phyloP scores from a whole-genome alignment of 352 stramenopile genomes.

The Phytophthora ramorum region DNA sequence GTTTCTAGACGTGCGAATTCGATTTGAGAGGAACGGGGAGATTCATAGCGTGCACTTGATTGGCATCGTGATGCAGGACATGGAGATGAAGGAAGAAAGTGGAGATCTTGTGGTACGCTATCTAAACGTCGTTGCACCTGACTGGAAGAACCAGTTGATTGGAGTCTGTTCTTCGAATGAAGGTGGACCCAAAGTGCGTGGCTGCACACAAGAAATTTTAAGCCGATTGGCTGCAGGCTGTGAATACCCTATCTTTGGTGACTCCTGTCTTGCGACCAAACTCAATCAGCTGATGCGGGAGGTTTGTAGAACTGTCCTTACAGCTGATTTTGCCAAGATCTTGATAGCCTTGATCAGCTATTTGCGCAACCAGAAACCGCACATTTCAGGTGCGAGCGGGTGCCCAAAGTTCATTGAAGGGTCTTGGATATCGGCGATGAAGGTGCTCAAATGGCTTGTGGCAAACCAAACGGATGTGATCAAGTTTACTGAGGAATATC shows the following conservation, averaged over 20 bases:
- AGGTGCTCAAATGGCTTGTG: constrained; percentile 25
- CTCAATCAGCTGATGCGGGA: constrained; percentile 30
- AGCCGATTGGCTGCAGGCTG: constrained; percentile 18
- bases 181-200: neutral
- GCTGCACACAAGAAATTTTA: constrained; percentile 16
- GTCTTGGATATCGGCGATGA: constrained; percentile 20
- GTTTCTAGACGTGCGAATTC: constrained; percentile 33
- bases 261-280: constrained; percentile 15
- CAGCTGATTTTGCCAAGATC: constrained; percentile 17
- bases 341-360: constrained; percentile 19
- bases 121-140: constrained; percentile 25
- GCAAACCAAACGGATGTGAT: constrained; percentile 15
- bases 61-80: constrained; percentile 21
- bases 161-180: constrained; percentile 23
- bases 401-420: constrained; percentile 32
- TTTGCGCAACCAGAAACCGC: constrained; percentile 15
- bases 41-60: constrained; percentile 31
- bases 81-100: constrained; percentile 5
- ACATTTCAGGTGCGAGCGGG: neutral
- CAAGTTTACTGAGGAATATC: constrained; percentile 3
- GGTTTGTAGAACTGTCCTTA: constrained; percentile 21
- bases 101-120: constrained; percentile 24
- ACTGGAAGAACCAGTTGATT: constrained; percentile 28
- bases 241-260: constrained; percentile 19
- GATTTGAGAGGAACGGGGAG: constrained; percentile 26